Base-by-base conservation (phyloP, 768 basidiomycete genomes). In the Rhizopogon vinicolor region DNA sequence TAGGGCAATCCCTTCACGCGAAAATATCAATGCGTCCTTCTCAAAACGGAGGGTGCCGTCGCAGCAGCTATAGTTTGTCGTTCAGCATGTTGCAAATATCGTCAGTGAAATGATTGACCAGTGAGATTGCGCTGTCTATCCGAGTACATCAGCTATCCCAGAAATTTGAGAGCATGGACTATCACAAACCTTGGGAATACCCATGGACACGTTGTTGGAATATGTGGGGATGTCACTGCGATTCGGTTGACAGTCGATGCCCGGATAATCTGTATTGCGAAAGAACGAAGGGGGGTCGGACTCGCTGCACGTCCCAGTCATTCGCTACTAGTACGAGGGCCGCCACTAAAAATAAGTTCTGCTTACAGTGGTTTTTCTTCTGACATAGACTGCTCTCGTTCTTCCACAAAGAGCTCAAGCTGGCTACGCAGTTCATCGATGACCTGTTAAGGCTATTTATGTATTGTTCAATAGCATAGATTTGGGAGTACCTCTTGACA, bases 351-450 rank as follows among this genome's bases (percentile, higher is more conserved):
- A 50, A 19, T 14, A 29, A 29, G 8, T 7, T 33, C 39, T 49
- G 22, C 48, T 49, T 49, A 49, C 48, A 49, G 14, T 10, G 16
- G 33, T 22, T 37, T 49, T 8, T 22, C 48, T 39, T 39, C 48
- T 22, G 13, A 39, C 52, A 48, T 10, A 59, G 62, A 18, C 55
- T 66, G 62, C 39, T 64, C 68, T 25, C 64, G 58, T 53, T 68
- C 64, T 46, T 58, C 40, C 31, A 43, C 45, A 46, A 52, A 57
- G 10, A 56, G 56, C 2, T 41, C 48, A 48, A 70, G 60, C 8
- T 59, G 49, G n/a, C 8, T 42, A 45, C 62, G 60, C 42, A 70
- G 58, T 28, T 62, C 62, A 3, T 58, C 44, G 50, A 62, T 19
- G 29, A 60, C 40, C 66, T 70, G 49, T 44, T 22, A 31, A 5